Base-by-base conservation (phyloP, 768 basidiomycete genomes). In the Pleurotus citrinopileatus region DNA sequence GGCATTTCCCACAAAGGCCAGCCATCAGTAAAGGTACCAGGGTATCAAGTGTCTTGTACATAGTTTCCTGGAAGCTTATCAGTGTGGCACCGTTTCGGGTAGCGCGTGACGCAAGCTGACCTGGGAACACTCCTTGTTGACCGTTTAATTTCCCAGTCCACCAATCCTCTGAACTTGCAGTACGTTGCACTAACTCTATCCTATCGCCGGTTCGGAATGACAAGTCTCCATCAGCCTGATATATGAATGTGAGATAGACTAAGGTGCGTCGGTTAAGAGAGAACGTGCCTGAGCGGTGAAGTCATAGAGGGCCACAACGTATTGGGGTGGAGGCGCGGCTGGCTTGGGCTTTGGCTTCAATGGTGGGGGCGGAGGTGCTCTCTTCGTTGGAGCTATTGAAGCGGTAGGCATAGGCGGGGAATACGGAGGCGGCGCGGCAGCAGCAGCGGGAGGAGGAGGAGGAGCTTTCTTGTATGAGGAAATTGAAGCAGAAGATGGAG, bases 261-360 rank as follows among this genome's bases (percentile, higher is more conserved):
- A n/a, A 28, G 3, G n/a, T n/a, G 4, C 22, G 7, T 26, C 7
- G 22, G 6, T n/a, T n/a, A 17, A 7, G 29, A 10, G 5, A 42
- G n/a, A 17, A 64, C 74, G 52, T 64, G 84, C 87, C 80, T 96
- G 94, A 17, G 97, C 93, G 29, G 77, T 79, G 66, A 96, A 99
- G 68, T 99, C 97, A 65, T 97, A 99, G 63, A 98, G 65, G 26
- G 97, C 97, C 8, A 91, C 87, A 22, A 94, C 94, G 63, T 93
- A 94, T 67, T 86, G 81, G 2, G 78, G 71, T 47, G 73, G 73
- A 1, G 82, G 82, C 26, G 76, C 74, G 6, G 79, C 75, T 22
- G 48, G 48, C 67, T 89, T 91, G 4, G 91, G 91, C 66, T 94
- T 95, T 1, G 91, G 83, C 71, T 94, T 95, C 61, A 94, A 65